Base-by-base conservation (phyloP, 169 alveolate species). In the Plasmodium gonderi region DNA sequence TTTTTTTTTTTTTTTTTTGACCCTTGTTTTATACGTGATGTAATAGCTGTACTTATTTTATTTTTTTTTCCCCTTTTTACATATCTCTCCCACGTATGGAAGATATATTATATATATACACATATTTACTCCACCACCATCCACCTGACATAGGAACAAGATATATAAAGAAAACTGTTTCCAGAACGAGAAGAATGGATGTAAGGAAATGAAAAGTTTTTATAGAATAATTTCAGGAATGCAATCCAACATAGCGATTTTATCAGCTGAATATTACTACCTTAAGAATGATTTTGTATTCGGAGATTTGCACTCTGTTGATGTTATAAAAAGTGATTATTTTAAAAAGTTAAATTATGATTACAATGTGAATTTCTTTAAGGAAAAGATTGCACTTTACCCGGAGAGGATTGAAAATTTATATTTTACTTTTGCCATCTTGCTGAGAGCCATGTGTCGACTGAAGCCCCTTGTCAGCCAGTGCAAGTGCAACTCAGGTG, bases 401-500 rank as follows among this genome's bases (percentile, higher is more conserved):
- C 97, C 96, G 26, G 99, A 97, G 26, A 90, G 98, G 79, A 49
- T 97, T 9, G 97, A 96, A 90, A 97, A 97, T 79, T 78, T 98
- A 81, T 96, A 94, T 36, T 97, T 97, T 93, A 90, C 98, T 11
- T 98, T 96, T 92, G 96, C 98, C 11, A 91, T 97, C 17, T 47
- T 97, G 47, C 81, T 97, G 74, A 96, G 96, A 79, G 97, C 98
- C 26, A 82, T 95, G 33, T 97, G 98, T 87, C 79, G 97, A 20
- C 97, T 97, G 0, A 91, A 89, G 3, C 95, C 97, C 6, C 93
- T 95, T 20, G 96, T 97, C 83, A 85, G 90, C 67, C 96, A 95
- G 31, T 96, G 96, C 90, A 96, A 94, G 76, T 97, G 97, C 80
- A 94, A 89, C 60, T 95, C 98, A 31, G 97, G 97, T 76, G 26